Conservation (phyloP, 225 moss, liverwort and hornwort genomes). For the Pleurozium schreberi region DNA sequence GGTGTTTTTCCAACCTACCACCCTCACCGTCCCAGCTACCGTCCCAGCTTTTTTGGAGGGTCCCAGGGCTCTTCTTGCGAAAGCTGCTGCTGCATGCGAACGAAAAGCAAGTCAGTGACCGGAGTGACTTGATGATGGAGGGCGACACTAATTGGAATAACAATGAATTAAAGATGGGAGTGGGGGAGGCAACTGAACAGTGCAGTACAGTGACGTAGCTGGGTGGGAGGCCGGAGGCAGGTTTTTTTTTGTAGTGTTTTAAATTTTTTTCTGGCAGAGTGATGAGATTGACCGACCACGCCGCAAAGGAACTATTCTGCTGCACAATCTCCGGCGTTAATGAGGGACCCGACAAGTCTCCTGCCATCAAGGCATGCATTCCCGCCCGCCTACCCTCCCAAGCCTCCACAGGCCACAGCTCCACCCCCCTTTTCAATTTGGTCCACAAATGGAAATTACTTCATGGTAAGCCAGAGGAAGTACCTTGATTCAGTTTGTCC, state of each 20-base stretch:
- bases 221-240: background rate
- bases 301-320: conserved; percentile 14
- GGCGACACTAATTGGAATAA: background rate
- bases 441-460: background rate
- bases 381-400: background rate
- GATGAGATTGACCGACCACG: conserved; percentile 4
- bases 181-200: background rate
- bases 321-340: conserved; percentile 12
- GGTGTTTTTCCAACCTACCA: background rate
- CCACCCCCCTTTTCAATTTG: background rate
- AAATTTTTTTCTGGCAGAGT: background rate
- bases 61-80: background rate
- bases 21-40: background rate
- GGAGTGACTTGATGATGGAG: background rate
- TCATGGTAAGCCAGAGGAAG: background rate
- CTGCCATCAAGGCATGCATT: background rate
- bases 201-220: background rate
- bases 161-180: background rate
- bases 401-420: background rate
- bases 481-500: background rate
- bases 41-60: background rate
- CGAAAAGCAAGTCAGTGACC: background rate
- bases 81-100: background rate
- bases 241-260: background rate
- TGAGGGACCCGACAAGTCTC: conserved; percentile 4